Percentiles rank a stretch among this genome's conserved stretches.
phyloP scores from a whole-genome alignment of 306 rosid genomes.

The Dalbergia oliveri region DNA sequence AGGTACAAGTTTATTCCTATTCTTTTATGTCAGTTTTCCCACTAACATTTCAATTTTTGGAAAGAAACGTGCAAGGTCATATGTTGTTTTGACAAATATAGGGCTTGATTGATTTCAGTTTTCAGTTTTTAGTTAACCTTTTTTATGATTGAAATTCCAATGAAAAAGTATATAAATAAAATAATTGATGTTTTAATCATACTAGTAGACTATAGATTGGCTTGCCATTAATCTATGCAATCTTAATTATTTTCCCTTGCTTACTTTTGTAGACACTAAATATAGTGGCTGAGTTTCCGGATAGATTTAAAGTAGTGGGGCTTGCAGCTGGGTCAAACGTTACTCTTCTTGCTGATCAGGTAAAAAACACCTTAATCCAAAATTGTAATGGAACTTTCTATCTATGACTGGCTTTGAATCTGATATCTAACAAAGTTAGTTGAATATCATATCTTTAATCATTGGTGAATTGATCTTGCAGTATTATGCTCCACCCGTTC shows the following conservation, averaged over 20 bases:
- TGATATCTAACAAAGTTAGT: no score
- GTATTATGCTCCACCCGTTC: no score
- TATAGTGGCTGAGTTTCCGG: conserved; percentile 89
- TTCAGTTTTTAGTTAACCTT: no score
- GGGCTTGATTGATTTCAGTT: no score
- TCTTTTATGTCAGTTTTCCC: neutral
- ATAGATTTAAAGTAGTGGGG: conserved; percentile 78
- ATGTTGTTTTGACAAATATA: neutral
- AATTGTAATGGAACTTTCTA: neutral
- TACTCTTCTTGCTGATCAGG: conserved; percentile 95
- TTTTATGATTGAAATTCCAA: no score
- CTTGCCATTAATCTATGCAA: neutral
- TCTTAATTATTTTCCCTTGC: conserved; percentile 24
- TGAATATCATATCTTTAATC: neutral
- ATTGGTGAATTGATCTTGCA: neutral
- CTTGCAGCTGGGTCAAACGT: conserved; percentile 93
- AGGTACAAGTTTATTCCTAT: conserved; percentile 54
- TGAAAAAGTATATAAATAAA: no score
- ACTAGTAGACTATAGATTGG: neutral
- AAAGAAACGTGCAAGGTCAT: neutral
- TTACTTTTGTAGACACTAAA: conserved; percentile 71
- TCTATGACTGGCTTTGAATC: no score
- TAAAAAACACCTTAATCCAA: conserved; percentile 40
- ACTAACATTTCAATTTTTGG: neutral
- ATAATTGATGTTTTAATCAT: neutral